phyloP scores from a whole-genome alignment of 495 filamentous ascomycete species.

The Neurospora hispaniola region DNA sequence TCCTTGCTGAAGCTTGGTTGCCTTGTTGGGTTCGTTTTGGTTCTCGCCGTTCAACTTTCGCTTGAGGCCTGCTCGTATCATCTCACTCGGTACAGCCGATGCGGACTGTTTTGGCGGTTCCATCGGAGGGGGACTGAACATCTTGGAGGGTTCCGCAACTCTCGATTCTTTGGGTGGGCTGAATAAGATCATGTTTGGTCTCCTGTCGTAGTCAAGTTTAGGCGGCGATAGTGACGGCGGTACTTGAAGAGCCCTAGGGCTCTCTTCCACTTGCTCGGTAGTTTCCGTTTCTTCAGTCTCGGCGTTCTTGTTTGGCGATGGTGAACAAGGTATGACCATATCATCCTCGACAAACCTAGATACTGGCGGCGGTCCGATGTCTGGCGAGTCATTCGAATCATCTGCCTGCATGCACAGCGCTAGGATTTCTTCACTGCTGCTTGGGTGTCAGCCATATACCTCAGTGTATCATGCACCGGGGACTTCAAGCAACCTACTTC shows the following conservation, averaged over 20 bases:
- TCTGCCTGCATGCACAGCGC: conserved; percentile 39
- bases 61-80: conserved; percentile 20
- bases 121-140: background rate
- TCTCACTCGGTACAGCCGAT: background rate
- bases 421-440: conserved; percentile 32
- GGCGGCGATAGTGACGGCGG: conserved; percentile 1
- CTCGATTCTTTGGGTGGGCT: background rate
- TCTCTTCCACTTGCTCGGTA: conserved; percentile 10
- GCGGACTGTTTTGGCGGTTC: background rate
- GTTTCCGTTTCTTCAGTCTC: conserved; percentile 7
- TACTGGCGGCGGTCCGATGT: conserved; percentile 54
- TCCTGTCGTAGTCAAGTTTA: conserved; percentile 14
- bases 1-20: conserved; percentile 9
- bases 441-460: conserved; percentile 6
- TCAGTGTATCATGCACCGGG: background rate
- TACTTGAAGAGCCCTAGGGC: background rate
- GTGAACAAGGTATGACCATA: conserved; percentile 38
- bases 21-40: conserved; percentile 3
- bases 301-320: conserved; percentile 24
- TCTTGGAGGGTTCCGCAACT: background rate
- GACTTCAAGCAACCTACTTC: conserved; percentile 43
- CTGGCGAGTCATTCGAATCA: conserved; percentile 47
- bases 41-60: conserved; percentile 27
- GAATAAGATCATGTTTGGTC: conserved; percentile 1
- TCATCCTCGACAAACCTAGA: conserved; percentile 55